Evolutionary conservation across 208 protist species (phyloP).

Genomic region (Leishmania guyanensis): DNA sequence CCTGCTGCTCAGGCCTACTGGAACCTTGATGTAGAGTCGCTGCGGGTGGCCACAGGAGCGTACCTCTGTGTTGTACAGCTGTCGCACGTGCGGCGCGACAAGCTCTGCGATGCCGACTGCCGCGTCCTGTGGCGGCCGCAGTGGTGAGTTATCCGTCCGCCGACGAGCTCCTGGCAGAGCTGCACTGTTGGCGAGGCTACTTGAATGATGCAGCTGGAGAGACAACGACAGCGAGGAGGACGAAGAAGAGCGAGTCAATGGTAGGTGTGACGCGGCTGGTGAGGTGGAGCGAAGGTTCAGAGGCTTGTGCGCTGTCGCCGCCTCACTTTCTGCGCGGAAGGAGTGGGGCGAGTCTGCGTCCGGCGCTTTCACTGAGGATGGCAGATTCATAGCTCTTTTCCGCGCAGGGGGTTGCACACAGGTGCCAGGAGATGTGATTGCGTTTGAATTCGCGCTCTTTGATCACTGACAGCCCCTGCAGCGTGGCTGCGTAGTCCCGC

Average conservation of each 20-base stretch:
- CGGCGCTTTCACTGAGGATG: neutral
- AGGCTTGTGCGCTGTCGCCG: constrained; percentile 8
- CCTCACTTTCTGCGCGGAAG: constrained; percentile 15
- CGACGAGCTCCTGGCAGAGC: neutral
- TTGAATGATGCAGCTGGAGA: constrained; percentile 13
- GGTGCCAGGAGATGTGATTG: neutral
- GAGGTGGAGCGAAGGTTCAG: constrained; percentile 19
- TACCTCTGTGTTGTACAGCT: constrained; percentile 22
- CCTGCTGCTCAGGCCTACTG: neutral
- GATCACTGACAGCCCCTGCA: neutral
- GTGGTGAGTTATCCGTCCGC: neutral
- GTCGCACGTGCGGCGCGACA: neutral
- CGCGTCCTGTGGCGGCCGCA: neutral
- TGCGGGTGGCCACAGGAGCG: constrained; percentile 25
- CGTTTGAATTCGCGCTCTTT: neutral
- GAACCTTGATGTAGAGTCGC: constrained; percentile 15
- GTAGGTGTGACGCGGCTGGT: neutral
- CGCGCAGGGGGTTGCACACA: neutral
- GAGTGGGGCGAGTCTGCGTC: constrained; percentile 11
- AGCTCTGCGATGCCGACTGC: neutral
- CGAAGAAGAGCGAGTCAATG: neutral
- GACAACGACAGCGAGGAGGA: neutral
- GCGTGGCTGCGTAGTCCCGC: neutral
- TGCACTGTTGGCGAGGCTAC: neutral
- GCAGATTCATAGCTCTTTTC: neutral